Evolutionary conservation across 2,329 filamentous ascomycete species (phyloP).

Genomic region (Stachybotrys chlorohalonatus): DNA sequence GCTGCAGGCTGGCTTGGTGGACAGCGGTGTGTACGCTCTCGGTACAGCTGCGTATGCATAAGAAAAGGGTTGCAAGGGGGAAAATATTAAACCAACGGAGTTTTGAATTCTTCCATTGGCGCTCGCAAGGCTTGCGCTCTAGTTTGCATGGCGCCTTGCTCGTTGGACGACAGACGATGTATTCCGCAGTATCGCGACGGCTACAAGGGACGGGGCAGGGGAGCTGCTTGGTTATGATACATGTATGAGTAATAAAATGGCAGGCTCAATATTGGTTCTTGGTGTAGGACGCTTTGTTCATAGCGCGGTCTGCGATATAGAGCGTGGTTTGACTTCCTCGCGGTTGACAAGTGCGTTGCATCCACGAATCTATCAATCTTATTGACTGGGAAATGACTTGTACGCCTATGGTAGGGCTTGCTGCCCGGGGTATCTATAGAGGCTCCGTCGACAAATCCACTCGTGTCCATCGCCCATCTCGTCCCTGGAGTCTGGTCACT

Average conservation of each 20-base stretch:
- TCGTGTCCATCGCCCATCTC: not conserved
- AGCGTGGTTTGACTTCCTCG: not conserved
- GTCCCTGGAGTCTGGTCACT: slow-evolving; percentile 1
- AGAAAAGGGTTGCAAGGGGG: not conserved
- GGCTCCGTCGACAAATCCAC: not conserved
- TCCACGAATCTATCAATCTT: too few species aligned
- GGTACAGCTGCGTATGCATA: slow-evolving; percentile 18
- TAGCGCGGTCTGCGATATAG: not conserved
- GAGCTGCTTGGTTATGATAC: not conserved
- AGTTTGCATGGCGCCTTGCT: too few species aligned
- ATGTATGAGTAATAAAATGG: not conserved
- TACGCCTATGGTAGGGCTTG: not conserved
- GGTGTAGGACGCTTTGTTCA: not conserved
- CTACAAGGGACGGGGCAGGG: not conserved
- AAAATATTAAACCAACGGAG: not conserved
- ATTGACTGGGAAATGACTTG: too few species aligned
- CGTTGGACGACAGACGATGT: too few species aligned
- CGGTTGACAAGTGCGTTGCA: too few species aligned
- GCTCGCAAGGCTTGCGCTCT: not conserved
- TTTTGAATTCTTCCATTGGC: not conserved
- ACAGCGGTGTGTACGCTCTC: slow-evolving; percentile 24
- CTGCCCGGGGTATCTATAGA: not conserved
- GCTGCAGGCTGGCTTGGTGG: slow-evolving; percentile 30
- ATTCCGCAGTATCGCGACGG: not conserved
- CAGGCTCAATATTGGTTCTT: not conserved